phyloP scores from a whole-genome alignment of 257 asterid species.

The Jacaranda copaia region DNA sequence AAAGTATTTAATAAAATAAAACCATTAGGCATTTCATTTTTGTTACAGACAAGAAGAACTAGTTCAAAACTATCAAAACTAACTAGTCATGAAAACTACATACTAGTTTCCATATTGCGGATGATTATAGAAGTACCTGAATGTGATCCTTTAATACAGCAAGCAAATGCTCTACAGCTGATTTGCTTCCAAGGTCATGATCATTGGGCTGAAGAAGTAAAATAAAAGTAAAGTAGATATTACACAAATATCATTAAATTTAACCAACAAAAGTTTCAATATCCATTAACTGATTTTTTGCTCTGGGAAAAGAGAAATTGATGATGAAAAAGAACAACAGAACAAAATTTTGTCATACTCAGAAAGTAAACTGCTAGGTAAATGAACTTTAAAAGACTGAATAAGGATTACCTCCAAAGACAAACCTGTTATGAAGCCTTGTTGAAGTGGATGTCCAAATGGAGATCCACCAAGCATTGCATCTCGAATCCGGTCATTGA shows the following conservation, averaged over 20 bases:
- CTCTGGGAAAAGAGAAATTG: slow-evolving; percentile 8
- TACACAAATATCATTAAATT: not conserved
- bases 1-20: too few species aligned
- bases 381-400: not conserved
- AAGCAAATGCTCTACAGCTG: slow-evolving; percentile 62
- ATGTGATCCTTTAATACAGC: slow-evolving; percentile 84
- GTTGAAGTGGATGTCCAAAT: slow-evolving; percentile 95
- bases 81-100: not conserved
- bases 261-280: not conserved
- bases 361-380: slow-evolving; percentile 20
- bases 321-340: not conserved
- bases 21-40: too few species aligned
- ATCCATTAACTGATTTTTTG: not conserved
- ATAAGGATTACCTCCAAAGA: slow-evolving; percentile 73
- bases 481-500: slow-evolving; percentile 95
- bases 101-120: not conserved
- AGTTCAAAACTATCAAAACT: not conserved
- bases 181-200: slow-evolving; percentile 74
- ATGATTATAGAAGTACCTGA: slow-evolving; percentile 55
- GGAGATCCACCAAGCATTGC: slow-evolving; percentile 98
- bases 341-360: not conserved
- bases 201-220: slow-evolving; percentile 78
- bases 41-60: too few species aligned
- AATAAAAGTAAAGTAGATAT: not conserved
- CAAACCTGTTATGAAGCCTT: slow-evolving; percentile 91